phyloP scores from a whole-genome alignment of 306 rosid genomes.

The Medicago truncatula region DNA sequence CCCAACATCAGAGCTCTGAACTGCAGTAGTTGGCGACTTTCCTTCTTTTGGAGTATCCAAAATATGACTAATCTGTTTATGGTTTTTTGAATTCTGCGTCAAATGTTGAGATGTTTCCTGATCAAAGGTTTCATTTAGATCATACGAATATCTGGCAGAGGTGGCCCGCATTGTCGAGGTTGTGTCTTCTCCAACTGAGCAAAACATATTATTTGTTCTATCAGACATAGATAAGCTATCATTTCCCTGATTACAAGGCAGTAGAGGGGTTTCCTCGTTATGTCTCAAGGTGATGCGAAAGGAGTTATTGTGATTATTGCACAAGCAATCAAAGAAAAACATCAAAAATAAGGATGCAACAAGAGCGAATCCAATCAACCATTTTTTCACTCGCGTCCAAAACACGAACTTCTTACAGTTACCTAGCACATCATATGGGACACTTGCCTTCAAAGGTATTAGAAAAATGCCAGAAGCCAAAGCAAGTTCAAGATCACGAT shows the following conservation, averaged over 20 bases:
- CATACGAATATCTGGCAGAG: conserved; percentile 42
- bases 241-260: conserved; percentile 46
- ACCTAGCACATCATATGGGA: conserved; percentile 62
- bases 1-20: conserved; percentile 47
- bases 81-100: conserved; percentile 43
- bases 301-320: conserved; percentile 49
- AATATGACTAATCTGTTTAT: conserved; percentile 32
- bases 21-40: conserved; percentile 38
- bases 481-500: conserved; percentile 84
- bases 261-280: conserved; percentile 47
- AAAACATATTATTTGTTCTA: conserved; percentile 49
- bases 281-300: conserved; percentile 40
- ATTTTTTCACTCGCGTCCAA: conserved; percentile 70
- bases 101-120: conserved; percentile 43
- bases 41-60: conserved; percentile 47
- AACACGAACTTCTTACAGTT: conserved; percentile 71
- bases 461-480: conserved; percentile 78
- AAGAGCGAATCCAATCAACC: conserved; percentile 54
- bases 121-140: conserved; percentile 41
- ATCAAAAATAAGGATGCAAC: conserved; percentile 50
- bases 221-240: conserved; percentile 52
- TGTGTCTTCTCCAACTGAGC: conserved; percentile 42
- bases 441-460: conserved; percentile 81
- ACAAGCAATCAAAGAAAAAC: conserved; percentile 51
- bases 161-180: conserved; percentile 43